Evolutionary conservation across 805 yeast species (phyloP).

Genomic region (Saccharomyces mikatae): DNA sequence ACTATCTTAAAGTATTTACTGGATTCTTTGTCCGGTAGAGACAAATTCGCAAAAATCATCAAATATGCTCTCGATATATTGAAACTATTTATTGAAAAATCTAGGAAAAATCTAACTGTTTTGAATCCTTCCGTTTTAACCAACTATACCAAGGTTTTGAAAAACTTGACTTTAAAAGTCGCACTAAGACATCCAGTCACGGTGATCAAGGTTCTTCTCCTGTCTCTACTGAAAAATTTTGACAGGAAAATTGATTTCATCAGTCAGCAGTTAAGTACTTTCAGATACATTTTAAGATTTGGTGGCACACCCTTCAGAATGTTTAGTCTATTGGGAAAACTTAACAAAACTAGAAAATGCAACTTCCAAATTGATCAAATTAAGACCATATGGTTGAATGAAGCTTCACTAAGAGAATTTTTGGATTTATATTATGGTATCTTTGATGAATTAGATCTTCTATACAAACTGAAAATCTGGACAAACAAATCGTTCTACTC

Average conservation of each 20-base stretch:
- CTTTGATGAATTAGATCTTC: constrained; percentile 53
- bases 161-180: constrained; percentile 8
- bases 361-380: constrained; percentile 10
- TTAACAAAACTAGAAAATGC: constrained; percentile 13
- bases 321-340: constrained; percentile 31
- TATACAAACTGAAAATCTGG: constrained; percentile 40
- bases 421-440: constrained; percentile 54
- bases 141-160: constrained; percentile 20
- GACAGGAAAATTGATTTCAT: constrained; percentile 32
- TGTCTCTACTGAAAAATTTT: constrained; percentile 13
- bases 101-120: constrained; percentile 27
- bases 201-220: constrained; percentile 9
- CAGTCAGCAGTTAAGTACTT: constrained; percentile 42
- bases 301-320: constrained; percentile 62
- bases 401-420: constrained; percentile 42
- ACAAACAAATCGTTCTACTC: constrained; percentile 19
- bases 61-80: constrained; percentile 52
- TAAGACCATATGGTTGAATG: constrained; percentile 33
- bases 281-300: constrained; percentile 61
- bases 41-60: constrained; percentile 56
- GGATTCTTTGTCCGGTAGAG: constrained; percentile 58
- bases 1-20: constrained; percentile 47
- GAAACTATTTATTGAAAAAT: constrained; percentile 38
- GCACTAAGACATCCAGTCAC: constrained; percentile 13
- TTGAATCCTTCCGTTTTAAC: constrained; percentile 24